phyloP scores from a whole-genome alignment of 306 rosid genomes.

The Dryas octopetala region DNA sequence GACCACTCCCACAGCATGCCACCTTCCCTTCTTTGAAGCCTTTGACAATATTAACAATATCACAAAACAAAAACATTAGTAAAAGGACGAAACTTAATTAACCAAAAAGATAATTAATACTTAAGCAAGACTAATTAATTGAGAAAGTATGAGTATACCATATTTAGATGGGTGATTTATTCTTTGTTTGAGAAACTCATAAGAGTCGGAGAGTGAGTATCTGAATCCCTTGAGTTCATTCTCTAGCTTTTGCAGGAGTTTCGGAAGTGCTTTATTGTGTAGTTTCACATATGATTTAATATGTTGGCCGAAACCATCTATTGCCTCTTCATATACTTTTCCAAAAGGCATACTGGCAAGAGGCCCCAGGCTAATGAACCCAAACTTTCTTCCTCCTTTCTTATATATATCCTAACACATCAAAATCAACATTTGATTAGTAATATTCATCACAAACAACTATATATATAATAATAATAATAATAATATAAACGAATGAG shows the following conservation, averaged over 20 bases:
- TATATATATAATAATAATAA: not conserved
- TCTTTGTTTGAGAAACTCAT: not conserved
- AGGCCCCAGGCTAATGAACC: slow-evolving; percentile 13
- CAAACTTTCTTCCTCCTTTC: slow-evolving; percentile 40
- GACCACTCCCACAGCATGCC: slow-evolving; percentile 36
- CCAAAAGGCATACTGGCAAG: slow-evolving; percentile 17
- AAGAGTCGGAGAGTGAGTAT: slow-evolving; percentile 16
- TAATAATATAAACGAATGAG: not conserved
- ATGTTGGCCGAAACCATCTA: not conserved
- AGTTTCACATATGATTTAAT: not conserved
- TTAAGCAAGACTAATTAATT: too few species aligned
- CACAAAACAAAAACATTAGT: not conserved
- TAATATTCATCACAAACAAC: not conserved
- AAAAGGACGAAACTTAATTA: too few species aligned
- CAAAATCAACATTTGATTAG: not conserved
- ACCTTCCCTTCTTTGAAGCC: slow-evolving; percentile 31
- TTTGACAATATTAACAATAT: not conserved
- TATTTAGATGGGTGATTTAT: slow-evolving; percentile 25
- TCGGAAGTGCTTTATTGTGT: slow-evolving; percentile 21
- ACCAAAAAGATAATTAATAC: too few species aligned
- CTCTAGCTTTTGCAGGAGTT: slow-evolving; percentile 14
- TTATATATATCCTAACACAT: slow-evolving; percentile 24
- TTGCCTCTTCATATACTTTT: not conserved
- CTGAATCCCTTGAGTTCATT: slow-evolving; percentile 28
- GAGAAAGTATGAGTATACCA: not conserved